These are phyloP conservation scores for Hypoxylon sp. DNA, from an alignment of 2,329 filamentous ascomycete species.

Conservation along the genomic window DNA sequence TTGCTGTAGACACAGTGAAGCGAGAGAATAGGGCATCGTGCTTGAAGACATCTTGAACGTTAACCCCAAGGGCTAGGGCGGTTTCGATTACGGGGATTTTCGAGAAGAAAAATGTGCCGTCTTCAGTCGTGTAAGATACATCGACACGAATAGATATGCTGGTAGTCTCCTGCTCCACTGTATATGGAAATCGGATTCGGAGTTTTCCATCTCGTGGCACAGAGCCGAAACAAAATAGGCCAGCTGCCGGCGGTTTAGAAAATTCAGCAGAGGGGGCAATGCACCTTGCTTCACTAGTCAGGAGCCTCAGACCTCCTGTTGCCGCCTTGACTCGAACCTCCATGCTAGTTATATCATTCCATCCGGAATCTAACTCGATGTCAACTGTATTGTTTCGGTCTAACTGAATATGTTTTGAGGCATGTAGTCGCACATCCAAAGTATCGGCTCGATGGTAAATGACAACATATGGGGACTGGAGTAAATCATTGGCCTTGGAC, in stretches of 20 bases:
- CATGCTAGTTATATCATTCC: conserved; percentile 75
- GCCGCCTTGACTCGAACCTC: conserved; percentile 74
- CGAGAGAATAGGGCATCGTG: conserved; percentile 84
- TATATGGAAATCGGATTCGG: conserved; percentile 82
- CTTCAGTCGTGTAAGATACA: conserved; percentile 77
- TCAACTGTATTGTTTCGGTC: conserved; percentile 85
- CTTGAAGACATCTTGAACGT: conserved; percentile 97
- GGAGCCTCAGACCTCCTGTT: conserved; percentile 75
- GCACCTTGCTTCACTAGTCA: conserved; percentile 72
- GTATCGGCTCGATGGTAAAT: conserved; percentile 79
- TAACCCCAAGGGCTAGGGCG: conserved; percentile 88
- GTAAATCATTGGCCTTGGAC: conserved; percentile 64
- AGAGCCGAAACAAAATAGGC: conserved; percentile 65
- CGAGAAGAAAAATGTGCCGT: conserved; percentile 75
- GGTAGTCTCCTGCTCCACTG: conserved; percentile 80
- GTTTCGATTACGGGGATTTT: conserved; percentile 76
- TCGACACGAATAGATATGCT: conserved; percentile 83
- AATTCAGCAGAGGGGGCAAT: conserved; percentile 60
- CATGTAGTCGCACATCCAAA: conserved; percentile 76
- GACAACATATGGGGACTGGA: conserved; percentile 74
- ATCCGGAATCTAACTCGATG: conserved; percentile 78
- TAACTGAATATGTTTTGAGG: conserved; percentile 81
- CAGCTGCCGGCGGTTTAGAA: conserved; percentile 66
- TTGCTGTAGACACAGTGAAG: conserved; percentile 91
- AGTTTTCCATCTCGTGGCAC: conserved; percentile 64